A percentile compares a stretch with the other conserved stretches of the same genome.
Evolutionary conservation across 768 basidiomycete species (phyloP).

Genomic region (Panaeolus cyanescens): DNA sequence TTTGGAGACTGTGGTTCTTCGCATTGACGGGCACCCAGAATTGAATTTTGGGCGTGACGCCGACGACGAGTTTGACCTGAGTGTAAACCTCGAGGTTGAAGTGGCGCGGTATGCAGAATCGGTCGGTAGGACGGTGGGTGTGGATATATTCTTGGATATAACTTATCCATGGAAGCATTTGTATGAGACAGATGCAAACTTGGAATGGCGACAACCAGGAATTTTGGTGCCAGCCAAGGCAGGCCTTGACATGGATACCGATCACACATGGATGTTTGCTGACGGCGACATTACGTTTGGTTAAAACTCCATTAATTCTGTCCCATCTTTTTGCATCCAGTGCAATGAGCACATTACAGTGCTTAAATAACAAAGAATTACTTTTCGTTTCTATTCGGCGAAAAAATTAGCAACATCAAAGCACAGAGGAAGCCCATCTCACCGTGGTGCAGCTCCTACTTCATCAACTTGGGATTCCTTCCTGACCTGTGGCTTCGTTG

Average conservation of each 20-base stretch:
- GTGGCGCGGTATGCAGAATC: not conserved
- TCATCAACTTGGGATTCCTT: no score
- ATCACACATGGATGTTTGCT: not conserved
- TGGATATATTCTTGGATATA: not conserved
- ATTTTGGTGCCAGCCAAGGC: not conserved
- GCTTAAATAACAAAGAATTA: no score
- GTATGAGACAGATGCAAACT: not conserved
- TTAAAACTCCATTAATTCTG: no score
- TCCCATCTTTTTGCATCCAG: no score
- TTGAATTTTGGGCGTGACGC: not conserved
- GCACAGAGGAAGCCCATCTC: no score
- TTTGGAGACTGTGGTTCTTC: not conserved
- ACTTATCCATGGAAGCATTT: not conserved
- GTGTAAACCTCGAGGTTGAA: not conserved
- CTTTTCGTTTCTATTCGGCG: no score
- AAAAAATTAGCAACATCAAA: no score
- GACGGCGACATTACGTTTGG: no score
- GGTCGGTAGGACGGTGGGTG: not conserved
- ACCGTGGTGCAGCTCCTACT: no score
- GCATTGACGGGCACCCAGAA: not conserved
- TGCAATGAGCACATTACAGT: no score
- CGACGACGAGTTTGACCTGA: not conserved
- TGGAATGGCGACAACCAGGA: not conserved
- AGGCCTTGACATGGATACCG: not conserved
- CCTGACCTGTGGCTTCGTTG: no score